Percentiles rank a stretch among this genome's conserved stretches.
Evolutionary conservation across 1,284 basidiomycete species (phyloP).

Genomic region (Agroathelia rolfsii): DNA sequence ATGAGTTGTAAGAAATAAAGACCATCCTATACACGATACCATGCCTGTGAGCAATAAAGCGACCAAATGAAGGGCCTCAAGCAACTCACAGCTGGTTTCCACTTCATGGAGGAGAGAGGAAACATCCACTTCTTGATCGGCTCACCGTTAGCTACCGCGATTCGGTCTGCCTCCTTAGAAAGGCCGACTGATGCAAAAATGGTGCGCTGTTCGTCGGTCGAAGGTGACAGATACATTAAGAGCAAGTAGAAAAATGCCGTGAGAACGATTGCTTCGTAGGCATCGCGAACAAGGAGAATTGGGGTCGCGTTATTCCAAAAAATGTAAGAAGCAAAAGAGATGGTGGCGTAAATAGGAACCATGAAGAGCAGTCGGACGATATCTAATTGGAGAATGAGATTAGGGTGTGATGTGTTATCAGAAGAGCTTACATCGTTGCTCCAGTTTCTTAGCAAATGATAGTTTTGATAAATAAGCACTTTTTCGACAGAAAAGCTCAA

Average conservation of each 20-base stretch:
- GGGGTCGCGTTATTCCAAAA: slow-evolving; percentile 67
- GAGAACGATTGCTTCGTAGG: slow-evolving; percentile 62
- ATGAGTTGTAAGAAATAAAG: slow-evolving; percentile 68
- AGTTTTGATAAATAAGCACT: slow-evolving; percentile 2
- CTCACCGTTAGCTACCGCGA: slow-evolving; percentile 32
- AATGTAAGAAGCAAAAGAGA: slow-evolving; percentile 60
- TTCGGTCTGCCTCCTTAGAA: slow-evolving; percentile 40
- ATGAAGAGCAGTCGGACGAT: slow-evolving; percentile 70
- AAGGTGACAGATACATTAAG: slow-evolving; percentile 60
- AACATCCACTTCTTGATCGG: slow-evolving; percentile 57
- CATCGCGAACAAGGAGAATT: slow-evolving; percentile 52
- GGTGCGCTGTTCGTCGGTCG: slow-evolving; percentile 49
- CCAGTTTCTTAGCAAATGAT: slow-evolving; percentile 37
- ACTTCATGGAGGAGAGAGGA: slow-evolving; percentile 53
- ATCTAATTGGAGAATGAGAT: slow-evolving; percentile 26
- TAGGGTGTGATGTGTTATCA: not conserved
- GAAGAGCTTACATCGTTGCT: slow-evolving; percentile 47
- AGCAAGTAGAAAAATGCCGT: slow-evolving; percentile 75
- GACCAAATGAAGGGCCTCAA: slow-evolving; percentile 1
- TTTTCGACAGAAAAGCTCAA: slow-evolving; percentile 1
- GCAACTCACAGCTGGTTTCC: slow-evolving; percentile 42
- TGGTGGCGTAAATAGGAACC: slow-evolving; percentile 67
- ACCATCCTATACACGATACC: slow-evolving; percentile 35
- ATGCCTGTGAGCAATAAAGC: slow-evolving; percentile 3
- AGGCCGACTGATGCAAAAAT: slow-evolving; percentile 51